Base-by-base conservation (phyloP, 331 rosid genomes). In the Malus hybrid region DNA sequence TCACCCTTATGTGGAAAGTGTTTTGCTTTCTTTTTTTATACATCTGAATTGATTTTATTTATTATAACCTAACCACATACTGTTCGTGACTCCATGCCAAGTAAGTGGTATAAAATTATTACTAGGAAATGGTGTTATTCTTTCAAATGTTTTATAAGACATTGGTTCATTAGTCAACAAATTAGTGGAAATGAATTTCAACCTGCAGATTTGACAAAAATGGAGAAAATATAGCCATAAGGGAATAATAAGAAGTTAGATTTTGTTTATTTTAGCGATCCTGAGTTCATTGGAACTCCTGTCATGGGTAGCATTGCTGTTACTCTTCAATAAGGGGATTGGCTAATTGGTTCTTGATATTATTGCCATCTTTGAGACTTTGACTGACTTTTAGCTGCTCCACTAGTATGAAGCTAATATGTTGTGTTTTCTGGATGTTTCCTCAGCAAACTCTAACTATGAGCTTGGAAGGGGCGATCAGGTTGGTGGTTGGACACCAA, bases 401-500 rank as follows among this genome's bases (percentile, higher is more conserved):
- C 60, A 28, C 33, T 61, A n/a, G 12, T 29, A 30, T 39, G 20
- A 39, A 63, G 15, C 42, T 44, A 12, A 20, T 72, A 68, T 68
- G n/a, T 71, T 36, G 29, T 10, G 30, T 18, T 33, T 39, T 44
- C 65, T 69, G 32, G 58, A 62, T 20, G 81, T 83, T 77, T 42
- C 15, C 33, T 36, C 87, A 94, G 97, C 97, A 32, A 94, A 91
- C 80, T 88, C 97, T 44, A 91, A 94, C 85, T 89, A 78, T 58
- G 98, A 94, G 84, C 98, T 94, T 78, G 97, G 99, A 81, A 94
- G 97, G 83, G 96, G 93, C 20, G 90, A 94, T 64, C 87, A 62
- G 80, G 69, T 81, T 77, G 99, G 97, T 75, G 96, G 99, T 66
- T 91, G 96, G 99, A 81, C 83, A 67, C 99, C 99, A 68, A 87